phyloP scores from a whole-genome alignment of 2,329 filamentous ascomycete genomes.

The Colletotrichum horii region DNA sequence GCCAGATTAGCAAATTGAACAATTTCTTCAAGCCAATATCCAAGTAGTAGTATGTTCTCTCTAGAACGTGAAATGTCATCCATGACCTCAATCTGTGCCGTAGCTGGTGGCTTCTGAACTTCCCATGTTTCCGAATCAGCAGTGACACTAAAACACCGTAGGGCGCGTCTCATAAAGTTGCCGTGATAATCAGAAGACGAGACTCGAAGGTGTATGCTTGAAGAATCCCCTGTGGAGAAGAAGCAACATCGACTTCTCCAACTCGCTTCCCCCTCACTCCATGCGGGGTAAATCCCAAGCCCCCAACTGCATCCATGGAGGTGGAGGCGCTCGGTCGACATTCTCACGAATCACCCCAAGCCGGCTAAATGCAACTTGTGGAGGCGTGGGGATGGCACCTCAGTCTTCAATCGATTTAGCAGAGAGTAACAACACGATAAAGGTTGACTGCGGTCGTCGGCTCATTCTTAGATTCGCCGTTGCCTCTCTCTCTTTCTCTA shows the following conservation, averaged over 20 bases:
- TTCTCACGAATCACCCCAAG: slow-evolving; percentile 10
- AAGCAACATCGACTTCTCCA: not conserved
- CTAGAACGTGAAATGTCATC: not conserved
- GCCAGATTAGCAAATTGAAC: not conserved
- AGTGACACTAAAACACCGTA: not conserved
- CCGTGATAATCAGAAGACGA: not conserved
- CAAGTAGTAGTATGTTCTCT: not conserved
- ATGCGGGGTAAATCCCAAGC: slow-evolving; percentile 4
- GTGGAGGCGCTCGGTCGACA: slow-evolving; percentile 7
- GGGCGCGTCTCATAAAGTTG: not conserved
- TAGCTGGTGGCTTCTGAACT: not conserved
- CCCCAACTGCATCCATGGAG: not conserved
- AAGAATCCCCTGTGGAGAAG: not conserved
- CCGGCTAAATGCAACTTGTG: slow-evolving; percentile 19
- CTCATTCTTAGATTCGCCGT: rapidly evolving
- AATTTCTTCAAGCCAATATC: not conserved
- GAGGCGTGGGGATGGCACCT: slow-evolving; percentile 8
- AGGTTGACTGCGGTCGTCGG: not conserved
- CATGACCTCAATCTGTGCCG: not conserved
- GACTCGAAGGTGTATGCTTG: not conserved
- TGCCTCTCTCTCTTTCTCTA: not conserved
- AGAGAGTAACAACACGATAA: not conserved
- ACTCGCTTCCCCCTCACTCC: not conserved
- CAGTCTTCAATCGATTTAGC: not conserved
- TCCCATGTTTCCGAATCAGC: not conserved